phyloP scores from a whole-genome alignment of 345 rosid species.

The Jatropha curcas region DNA sequence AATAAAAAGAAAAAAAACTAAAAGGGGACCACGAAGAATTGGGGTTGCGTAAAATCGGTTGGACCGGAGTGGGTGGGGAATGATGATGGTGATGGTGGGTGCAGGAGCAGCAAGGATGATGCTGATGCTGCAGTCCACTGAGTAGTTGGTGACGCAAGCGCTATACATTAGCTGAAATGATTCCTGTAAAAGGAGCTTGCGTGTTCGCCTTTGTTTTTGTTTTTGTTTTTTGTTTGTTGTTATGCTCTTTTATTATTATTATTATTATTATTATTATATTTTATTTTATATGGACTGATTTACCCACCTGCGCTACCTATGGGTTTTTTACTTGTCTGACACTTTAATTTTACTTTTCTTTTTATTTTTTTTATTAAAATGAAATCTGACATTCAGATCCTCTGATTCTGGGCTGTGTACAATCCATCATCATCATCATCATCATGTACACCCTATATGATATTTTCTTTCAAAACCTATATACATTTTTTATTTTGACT shows the following conservation, averaged over 20 bases:
- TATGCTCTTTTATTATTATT: no score
- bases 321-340: not conserved
- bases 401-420: not conserved
- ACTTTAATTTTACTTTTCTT: not conserved
- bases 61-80: conserved; percentile 26
- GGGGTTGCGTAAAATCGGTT: not conserved
- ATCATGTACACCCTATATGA: no score
- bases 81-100: not conserved
- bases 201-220: not conserved
- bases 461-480: no score
- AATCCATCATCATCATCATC: not conserved
- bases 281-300: not conserved
- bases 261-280: no score
- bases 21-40: no score
- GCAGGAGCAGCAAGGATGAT: conserved; percentile 17
- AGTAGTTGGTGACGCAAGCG: conserved; percentile 24
- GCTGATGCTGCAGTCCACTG: conserved; percentile 1
- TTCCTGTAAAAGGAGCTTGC: conserved; percentile 5
- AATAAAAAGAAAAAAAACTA: no score
- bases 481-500: no score
- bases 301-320: not conserved
- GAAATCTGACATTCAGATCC: conserved; percentile 3
- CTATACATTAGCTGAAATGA: conserved; percentile 3
- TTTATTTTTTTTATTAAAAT: not conserved
- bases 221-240: not conserved